phyloP scores from a whole-genome alignment of 2,329 filamentous ascomycete genomes.

The Stagonosporopsis tanaceti region DNA sequence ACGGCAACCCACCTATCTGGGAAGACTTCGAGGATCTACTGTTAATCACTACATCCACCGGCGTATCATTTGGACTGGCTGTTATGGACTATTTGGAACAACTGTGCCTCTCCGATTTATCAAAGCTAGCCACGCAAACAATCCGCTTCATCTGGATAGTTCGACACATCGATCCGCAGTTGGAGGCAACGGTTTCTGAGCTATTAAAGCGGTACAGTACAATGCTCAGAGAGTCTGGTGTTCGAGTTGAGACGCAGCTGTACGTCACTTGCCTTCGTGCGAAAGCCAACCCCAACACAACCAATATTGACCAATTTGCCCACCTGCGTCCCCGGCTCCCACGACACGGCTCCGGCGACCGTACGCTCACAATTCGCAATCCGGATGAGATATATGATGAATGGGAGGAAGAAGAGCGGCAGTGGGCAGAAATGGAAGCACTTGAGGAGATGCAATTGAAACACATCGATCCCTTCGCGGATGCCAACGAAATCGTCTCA shows the following conservation, averaged over 20 bases:
- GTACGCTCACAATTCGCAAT: constrained; percentile 28
- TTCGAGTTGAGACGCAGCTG: constrained; percentile 27
- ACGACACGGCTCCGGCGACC: constrained; percentile 10
- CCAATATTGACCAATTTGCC: constrained; percentile 33
- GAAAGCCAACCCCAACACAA: neutral
- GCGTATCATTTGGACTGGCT: constrained; percentile 36
- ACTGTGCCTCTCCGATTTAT: constrained; percentile 19
- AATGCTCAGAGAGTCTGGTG: constrained; percentile 26
- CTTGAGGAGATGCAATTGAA: constrained; percentile 15
- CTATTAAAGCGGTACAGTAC: constrained; percentile 24
- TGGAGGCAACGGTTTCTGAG: constrained; percentile 31
- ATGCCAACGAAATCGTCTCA: constrained; percentile 3
- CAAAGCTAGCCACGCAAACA: constrained; percentile 14
- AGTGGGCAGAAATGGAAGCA: constrained; percentile 20
- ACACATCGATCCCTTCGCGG: constrained; percentile 17
- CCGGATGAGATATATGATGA: constrained; percentile 33
- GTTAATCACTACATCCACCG: constrained; percentile 35
- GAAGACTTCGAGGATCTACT: constrained; percentile 32
- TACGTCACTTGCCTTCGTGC: constrained; percentile 32
- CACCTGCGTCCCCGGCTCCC: constrained; percentile 27
- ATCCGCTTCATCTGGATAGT: constrained; percentile 35
- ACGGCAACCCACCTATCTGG: constrained; percentile 36
- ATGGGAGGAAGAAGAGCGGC: constrained; percentile 30
- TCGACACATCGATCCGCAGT: constrained; percentile 36
- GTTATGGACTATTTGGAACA: constrained; percentile 38